A percentile compares a stretch with the other conserved stretches of the same genome.
phyloP scores from a whole-genome alignment of 305 asterid genomes.

The Ilex paraguariensis region DNA sequence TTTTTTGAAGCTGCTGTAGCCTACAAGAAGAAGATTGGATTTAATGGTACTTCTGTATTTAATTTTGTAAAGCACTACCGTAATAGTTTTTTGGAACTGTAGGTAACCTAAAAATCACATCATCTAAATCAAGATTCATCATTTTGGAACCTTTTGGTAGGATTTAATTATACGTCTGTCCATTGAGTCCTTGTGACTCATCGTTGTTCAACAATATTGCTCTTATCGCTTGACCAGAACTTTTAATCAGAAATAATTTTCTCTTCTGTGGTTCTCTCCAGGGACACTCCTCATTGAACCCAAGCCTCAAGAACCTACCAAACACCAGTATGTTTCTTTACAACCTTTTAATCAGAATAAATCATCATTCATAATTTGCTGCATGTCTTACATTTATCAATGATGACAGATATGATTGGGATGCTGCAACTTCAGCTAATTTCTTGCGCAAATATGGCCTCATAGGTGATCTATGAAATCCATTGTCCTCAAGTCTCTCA shows the following conservation, averaged over 20 bases:
- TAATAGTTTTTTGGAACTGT: too few relatives aligned
- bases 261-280: slow-evolving; percentile 18
- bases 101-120: too few relatives aligned
- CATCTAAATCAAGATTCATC: too few relatives aligned
- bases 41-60: slow-evolving; percentile 54
- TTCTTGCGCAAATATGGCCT: slow-evolving; percentile 86
- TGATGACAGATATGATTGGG: slow-evolving; percentile 85
- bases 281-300: slow-evolving; percentile 97
- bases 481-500: neutral
- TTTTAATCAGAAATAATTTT: neutral
- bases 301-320: slow-evolving; percentile 98
- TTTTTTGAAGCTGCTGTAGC: slow-evolving; percentile 90
- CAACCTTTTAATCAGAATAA: neutral
- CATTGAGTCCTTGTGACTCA: too few relatives aligned
- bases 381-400: slow-evolving; percentile 5
- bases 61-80: neutral
- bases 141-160: too few relatives aligned
- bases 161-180: too few relatives aligned
- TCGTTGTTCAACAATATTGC: too few relatives aligned
- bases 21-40: slow-evolving; percentile 93
- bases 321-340: slow-evolving; percentile 67
- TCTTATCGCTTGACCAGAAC: too few relatives aligned
- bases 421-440: slow-evolving; percentile 92
- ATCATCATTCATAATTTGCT: neutral
- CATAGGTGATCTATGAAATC: slow-evolving; percentile 37